A percentile compares a stretch with the other conserved stretches of the same genome.
These are phyloP conservation scores for Pecoramyces ruminantium DNA, from an alignment of 192 early-diverging fungal genomes.

Conservation along the genomic window DNA sequence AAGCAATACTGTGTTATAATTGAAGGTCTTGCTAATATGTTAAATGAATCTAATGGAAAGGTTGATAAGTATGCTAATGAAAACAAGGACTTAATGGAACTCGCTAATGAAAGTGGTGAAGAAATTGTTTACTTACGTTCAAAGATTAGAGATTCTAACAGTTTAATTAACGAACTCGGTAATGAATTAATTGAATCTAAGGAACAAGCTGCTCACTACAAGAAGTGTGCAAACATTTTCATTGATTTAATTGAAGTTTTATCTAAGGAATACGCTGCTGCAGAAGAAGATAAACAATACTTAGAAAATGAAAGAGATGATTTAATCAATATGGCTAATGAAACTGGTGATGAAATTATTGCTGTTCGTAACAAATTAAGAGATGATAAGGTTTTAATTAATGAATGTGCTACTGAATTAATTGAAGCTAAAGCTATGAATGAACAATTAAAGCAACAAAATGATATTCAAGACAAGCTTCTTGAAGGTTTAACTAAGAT, in stretches of 20 bases:
- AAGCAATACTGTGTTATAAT: not conserved
- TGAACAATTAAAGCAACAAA: not conserved
- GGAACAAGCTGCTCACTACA: not conserved
- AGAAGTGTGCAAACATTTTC: not conserved
- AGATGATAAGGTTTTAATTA: not conserved
- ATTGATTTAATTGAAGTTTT: not conserved
- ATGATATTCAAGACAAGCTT: no score
- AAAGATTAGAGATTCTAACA: not conserved
- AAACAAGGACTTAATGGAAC: not conserved
- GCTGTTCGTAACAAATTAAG: not conserved
- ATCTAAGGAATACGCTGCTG: not conserved
- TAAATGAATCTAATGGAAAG: not conserved
- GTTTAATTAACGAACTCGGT: not conserved
- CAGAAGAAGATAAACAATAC: not conserved
- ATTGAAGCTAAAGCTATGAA: not conserved
- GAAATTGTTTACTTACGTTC: not conserved
- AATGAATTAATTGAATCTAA: not conserved
- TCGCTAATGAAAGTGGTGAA: not conserved
- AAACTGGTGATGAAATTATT: not conserved
- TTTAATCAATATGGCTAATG: not conserved
- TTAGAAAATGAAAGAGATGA: not conserved
- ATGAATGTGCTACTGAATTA: not conserved
- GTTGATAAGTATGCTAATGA: not conserved
- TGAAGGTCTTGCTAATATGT: not conserved
- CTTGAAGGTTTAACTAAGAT: no score